Conservation (phyloP, 192 early-diverging fungal species). For the Gonapodya sp. region DNA sequence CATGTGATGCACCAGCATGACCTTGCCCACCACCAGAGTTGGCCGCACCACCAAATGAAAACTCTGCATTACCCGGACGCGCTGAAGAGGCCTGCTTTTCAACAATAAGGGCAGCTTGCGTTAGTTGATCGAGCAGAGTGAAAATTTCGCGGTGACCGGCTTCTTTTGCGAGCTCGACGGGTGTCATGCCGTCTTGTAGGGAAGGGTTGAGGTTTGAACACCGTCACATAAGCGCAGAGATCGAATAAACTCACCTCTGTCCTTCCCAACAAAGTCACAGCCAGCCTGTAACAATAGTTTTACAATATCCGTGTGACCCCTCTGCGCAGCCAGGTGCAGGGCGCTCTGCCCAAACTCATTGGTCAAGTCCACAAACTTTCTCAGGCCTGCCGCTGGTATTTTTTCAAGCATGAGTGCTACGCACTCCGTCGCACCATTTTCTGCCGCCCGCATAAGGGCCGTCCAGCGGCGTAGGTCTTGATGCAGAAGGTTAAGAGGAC, state of each 20-base stretch:
- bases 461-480: background rate
- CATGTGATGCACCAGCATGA: background rate
- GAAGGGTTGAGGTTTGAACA: background rate
- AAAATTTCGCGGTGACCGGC: background rate
- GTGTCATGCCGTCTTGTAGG: background rate
- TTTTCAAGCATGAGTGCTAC: background rate
- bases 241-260: background rate
- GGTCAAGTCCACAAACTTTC: background rate
- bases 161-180: background rate
- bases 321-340: background rate
- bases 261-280: background rate
- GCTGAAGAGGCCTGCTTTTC: background rate
- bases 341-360: slow-evolving; percentile 1
- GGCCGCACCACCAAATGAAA: background rate
- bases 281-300: background rate
- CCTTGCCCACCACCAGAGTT: background rate
- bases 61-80: background rate
- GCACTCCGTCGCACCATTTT: background rate
- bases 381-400: background rate
- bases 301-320: background rate
- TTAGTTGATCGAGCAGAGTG: background rate
- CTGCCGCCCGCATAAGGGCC: background rate
- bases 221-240: too few relatives aligned
- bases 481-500: background rate
- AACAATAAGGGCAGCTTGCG: background rate